Conservation (phyloP, 2,329 filamentous ascomycete genomes). For the Phialemonium atrogriseum region DNA sequence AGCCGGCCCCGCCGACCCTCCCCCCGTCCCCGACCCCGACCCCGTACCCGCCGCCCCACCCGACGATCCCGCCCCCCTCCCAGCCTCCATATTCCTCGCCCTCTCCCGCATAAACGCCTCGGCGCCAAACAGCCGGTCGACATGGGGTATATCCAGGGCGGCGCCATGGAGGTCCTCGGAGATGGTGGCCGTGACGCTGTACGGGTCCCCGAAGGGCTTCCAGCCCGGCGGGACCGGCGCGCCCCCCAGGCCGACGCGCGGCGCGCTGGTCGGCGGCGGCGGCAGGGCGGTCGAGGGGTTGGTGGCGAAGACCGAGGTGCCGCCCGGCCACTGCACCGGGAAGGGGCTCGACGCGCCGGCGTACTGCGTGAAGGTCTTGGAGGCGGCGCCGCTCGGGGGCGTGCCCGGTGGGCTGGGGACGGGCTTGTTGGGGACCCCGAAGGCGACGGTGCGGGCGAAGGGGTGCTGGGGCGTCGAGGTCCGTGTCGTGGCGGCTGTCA, state of each 20-base stretch:
- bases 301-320: not conserved
- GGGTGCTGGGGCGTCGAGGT: not conserved
- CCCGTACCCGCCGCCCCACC: too few species aligned
- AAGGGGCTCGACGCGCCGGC: not conserved
- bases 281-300: too few species aligned
- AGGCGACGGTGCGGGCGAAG: not conserved
- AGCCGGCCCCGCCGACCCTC: too few species aligned
- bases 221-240: not conserved
- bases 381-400: not conserved
- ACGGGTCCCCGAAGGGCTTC: not conserved
- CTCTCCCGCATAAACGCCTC: not conserved
- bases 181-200: not conserved
- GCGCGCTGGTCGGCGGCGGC: too few species aligned
- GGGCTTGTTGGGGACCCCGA: not conserved
- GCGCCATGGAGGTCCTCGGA: not conserved
- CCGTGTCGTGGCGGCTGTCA: not conserved
- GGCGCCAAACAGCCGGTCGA: not conserved
- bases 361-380: not conserved
- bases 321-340: not conserved
- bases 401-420: not conserved
- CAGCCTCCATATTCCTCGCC: too few species aligned
- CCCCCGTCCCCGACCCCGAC: too few species aligned
- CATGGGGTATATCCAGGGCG: not conserved
- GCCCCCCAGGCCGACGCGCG: not conserved
- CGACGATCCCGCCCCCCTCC: too few species aligned